These are phyloP conservation scores for Aphanocladium album DNA, from an alignment of 2,329 filamentous ascomycete genomes.

Conservation along the genomic window DNA sequence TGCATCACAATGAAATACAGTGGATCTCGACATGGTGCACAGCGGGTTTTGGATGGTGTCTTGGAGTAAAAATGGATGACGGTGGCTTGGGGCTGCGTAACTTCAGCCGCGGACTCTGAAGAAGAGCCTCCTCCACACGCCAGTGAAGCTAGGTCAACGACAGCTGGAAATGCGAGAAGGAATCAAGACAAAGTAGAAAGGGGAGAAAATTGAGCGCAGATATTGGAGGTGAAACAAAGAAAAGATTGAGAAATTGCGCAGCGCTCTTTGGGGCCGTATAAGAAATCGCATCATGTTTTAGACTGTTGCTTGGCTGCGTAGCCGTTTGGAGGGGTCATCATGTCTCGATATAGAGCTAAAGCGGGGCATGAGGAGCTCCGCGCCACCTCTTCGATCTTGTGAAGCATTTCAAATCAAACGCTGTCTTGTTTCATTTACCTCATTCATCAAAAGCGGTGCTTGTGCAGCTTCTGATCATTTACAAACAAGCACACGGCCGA, in stretches of 20 bases:
- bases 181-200: too few relatives aligned
- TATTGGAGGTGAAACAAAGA: too few relatives aligned
- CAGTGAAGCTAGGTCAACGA: too few relatives aligned
- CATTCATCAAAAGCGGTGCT: too few relatives aligned
- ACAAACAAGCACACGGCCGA: neutral
- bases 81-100: constrained; percentile 7
- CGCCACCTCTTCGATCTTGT: neutral
- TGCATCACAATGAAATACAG: neutral
- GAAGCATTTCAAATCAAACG: neutral
- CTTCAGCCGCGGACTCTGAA: too few relatives aligned
- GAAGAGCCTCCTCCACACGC: too few relatives aligned
- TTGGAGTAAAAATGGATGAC: neutral
- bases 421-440: neutral
- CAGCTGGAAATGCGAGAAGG: too few relatives aligned
- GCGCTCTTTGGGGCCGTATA: too few relatives aligned
- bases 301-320: neutral
- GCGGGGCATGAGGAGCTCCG: constrained; percentile 1
- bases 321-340: neutral
- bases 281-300: too few relatives aligned
- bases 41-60: neutral
- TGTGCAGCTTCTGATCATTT: neutral
- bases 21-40: neutral
- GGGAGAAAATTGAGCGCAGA: too few relatives aligned
- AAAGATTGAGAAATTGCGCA: too few relatives aligned
- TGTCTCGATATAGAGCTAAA: constrained; percentile 6